These are phyloP conservation scores for Cutaneotrichosporon dermatis DNA, from an alignment of 1,284 basidiomycete genomes.

Conservation along the genomic window DNA sequence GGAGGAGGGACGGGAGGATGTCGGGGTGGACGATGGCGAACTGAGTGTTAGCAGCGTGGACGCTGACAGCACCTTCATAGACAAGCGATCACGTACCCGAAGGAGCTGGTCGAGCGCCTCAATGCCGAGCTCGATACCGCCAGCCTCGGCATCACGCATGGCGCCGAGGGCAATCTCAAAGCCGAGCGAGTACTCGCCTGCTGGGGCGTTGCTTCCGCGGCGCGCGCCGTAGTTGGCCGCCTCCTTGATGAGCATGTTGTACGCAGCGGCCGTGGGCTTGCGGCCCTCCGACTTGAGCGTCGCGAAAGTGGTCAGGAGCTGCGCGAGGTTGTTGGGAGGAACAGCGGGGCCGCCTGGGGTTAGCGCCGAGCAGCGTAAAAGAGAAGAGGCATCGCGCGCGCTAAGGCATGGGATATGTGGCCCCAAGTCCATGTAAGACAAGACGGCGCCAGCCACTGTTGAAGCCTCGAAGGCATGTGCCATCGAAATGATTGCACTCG, in stretches of 20 bases:
- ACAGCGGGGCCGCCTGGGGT: neutral
- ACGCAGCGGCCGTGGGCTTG: slow-evolving; percentile 31
- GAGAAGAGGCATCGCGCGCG: neutral
- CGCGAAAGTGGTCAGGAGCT: slow-evolving; percentile 25
- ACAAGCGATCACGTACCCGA: slow-evolving; percentile 22
- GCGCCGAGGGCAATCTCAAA: slow-evolving; percentile 36
- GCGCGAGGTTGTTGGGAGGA: slow-evolving; percentile 12
- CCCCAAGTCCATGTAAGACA: too few relatives aligned
- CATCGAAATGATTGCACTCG: too few relatives aligned
- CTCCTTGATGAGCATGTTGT: slow-evolving; percentile 30
- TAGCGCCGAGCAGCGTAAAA: neutral
- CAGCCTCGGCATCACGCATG: slow-evolving; percentile 34
- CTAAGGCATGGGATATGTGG: neutral
- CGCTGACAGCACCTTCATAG: too few relatives aligned
- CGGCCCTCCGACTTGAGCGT: slow-evolving; percentile 19
- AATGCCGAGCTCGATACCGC: slow-evolving; percentile 31
- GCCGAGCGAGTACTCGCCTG: slow-evolving; percentile 23
- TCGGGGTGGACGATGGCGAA: slow-evolving; percentile 26
- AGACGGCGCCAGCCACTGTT: too few relatives aligned
- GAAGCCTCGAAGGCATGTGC: too few relatives aligned
- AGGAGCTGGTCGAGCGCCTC: slow-evolving; percentile 31
- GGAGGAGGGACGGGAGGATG: slow-evolving; percentile 30
- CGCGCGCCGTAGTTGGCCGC: slow-evolving; percentile 27
- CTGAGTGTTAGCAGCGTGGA: slow-evolving; percentile 5
- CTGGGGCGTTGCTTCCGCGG: slow-evolving; percentile 12